Base-by-base conservation (phyloP, 345 rosid genomes). In the Stellera chamaejasme region DNA sequence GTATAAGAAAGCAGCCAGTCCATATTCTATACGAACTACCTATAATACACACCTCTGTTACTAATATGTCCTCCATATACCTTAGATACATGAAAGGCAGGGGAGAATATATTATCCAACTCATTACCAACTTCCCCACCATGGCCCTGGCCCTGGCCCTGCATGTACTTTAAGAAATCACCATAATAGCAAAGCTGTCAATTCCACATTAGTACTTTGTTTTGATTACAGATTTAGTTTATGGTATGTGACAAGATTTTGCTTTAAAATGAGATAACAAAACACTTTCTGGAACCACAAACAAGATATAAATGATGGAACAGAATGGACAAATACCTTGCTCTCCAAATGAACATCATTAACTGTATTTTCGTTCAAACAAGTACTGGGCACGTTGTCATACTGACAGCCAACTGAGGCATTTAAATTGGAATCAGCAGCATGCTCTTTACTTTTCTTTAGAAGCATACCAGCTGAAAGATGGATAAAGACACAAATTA, bases 91-190 rank as follows among this genome's bases (percentile, higher is more conserved):
- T 79, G 83, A 72, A 82, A 82, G 54, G 73, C 52, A 42, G 94
- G 94, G 58, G 90, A 85, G 77, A 85, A 85, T 52, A 85, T 75
- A 43, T 79, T 76, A 63, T 71, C 72, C 44, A 57, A 53, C 55
- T 25, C 28, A 54, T 59, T 65, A 56, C 56, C 69, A 52, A 65
- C 51, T 57, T 50, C 74, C 49, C 66, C 81, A 56, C 72, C 45
- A 55, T 50, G 60, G 39, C 39, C 39, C 5, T 32, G 39, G 13
- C 43, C 79, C 92, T 85, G 84, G 13, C 46, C 79, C 92, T 85
- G 84, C 62, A 56, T 47, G 19, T 8, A 61, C 52, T 62, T 43
- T 43, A 54, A 61, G 25, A 66, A 62, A 63, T 45, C 58, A 48
- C 41, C 46, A 41, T 36, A 50, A 45, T 41, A 19, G 23, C 23